Evolutionary conservation across 768 basidiomycete genomes (phyloP).

Genomic region (Macrolepiota albuminosa): DNA sequence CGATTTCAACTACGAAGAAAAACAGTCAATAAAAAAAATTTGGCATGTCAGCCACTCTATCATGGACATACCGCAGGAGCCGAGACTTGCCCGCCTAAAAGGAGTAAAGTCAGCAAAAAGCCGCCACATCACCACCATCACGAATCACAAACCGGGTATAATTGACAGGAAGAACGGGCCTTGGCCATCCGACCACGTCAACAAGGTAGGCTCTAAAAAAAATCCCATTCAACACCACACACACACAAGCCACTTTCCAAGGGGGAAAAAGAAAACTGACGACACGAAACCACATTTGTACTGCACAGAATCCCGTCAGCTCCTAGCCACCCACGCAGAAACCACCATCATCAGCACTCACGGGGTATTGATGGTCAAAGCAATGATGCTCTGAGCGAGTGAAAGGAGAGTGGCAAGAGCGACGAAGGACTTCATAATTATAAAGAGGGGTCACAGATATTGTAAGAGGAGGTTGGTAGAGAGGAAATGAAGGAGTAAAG

Average conservation of each 20-base stretch:
- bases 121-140: too few species aligned
- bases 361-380: slow-evolving; percentile 66
- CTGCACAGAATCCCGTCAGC: slow-evolving; percentile 21
- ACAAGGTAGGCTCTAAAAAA: slow-evolving; percentile 49
- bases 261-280: slow-evolving; percentile 28
- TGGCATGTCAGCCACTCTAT: too few species aligned
- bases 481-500: slow-evolving; percentile 5
- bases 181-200: slow-evolving; percentile 49
- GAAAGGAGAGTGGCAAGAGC: slow-evolving; percentile 30
- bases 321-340: neutral
- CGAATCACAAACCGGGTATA: slow-evolving; percentile 47
- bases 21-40: neutral
- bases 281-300: slow-evolving; percentile 38
- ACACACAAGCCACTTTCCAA: neutral
- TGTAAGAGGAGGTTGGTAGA: slow-evolving; percentile 4
- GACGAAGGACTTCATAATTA: slow-evolving; percentile 35
- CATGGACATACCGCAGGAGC: slow-evolving; percentile 43
- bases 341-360: slow-evolving; percentile 18
- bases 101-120: neutral
- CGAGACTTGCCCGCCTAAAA: slow-evolving; percentile 45
- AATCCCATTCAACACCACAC: neutral
- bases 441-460: slow-evolving; percentile 8
- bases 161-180: slow-evolving; percentile 57
- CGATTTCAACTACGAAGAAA: slow-evolving; percentile 39
- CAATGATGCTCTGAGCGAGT: slow-evolving; percentile 31